These are phyloP conservation scores for Pichia sp. DNA, from an alignment of 1,139 yeast species.

Conservation along the genomic window DNA sequence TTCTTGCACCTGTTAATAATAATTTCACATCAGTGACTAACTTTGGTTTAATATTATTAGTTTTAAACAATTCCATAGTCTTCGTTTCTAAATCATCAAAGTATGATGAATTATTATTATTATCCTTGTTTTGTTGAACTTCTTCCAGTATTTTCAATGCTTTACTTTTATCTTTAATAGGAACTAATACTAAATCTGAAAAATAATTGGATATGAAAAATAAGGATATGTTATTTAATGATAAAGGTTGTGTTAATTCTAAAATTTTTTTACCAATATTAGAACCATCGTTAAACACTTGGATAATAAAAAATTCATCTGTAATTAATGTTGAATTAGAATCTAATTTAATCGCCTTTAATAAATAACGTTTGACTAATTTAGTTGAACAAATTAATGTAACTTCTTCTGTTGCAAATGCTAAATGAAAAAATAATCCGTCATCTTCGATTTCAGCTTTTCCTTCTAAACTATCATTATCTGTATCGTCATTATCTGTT, in stretches of 20 bases:
- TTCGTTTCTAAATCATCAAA: conserved; percentile 21
- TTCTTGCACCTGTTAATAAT: conserved; percentile 57
- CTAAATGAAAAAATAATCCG: conserved; percentile 45
- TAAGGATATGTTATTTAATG: conserved; percentile 51
- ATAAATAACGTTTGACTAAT: conserved; percentile 20
- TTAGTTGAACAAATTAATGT: conserved; percentile 42
- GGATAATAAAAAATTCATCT: conserved; percentile 47
- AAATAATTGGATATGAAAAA: conserved; percentile 63
- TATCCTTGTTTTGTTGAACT: conserved; percentile 1
- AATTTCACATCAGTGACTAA: conserved; percentile 39
- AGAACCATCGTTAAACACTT: conserved; percentile 58
- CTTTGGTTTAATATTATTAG: conserved; percentile 40
- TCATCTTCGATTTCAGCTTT: conserved; percentile 21
- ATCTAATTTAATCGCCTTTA: conserved; percentile 19
- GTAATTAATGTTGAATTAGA: conserved; percentile 33
- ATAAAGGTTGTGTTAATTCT: conserved; percentile 55
- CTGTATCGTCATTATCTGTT: conserved; percentile 1
- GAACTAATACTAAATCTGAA: conserved; percentile 61
- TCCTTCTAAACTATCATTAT: conserved; percentile 1
- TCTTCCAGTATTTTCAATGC: conserved; percentile 41
- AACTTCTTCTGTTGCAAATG: conserved; percentile 47
- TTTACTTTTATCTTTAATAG: conserved; percentile 38
- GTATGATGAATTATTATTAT: conserved; percentile 2
- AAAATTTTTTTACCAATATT: conserved; percentile 51
- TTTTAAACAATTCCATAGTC: conserved; percentile 40